Evolutionary conservation across 192 early-diverging fungal genomes (phyloP).

Genomic region (Backusella liffmaniae): DNA sequence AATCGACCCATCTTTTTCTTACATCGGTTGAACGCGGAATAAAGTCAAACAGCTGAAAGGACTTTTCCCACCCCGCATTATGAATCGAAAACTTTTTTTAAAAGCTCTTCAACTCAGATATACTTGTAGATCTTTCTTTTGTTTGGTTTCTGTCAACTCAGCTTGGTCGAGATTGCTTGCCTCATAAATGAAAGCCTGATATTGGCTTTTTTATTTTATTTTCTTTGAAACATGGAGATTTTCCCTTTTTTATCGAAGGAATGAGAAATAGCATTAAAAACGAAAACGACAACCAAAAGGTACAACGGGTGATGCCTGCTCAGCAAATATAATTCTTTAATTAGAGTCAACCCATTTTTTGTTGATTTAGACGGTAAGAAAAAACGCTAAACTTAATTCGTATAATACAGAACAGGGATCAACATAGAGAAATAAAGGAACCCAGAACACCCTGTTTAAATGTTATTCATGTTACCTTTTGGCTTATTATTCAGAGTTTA

Average conservation of each 20-base stretch:
- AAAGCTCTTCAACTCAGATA: background rate
- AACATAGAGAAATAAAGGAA: background rate
- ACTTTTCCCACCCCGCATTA: background rate
- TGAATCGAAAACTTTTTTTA: background rate
- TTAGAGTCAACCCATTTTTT: background rate
- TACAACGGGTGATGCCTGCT: background rate
- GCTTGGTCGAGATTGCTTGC: background rate
- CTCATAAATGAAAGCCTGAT: background rate
- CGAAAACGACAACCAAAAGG: too few relatives aligned
- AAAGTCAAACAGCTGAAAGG: background rate
- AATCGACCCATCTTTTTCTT: background rate
- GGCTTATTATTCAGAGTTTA: background rate
- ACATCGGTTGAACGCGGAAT: background rate
- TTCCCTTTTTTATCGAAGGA: background rate
- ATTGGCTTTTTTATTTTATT: too few relatives aligned
- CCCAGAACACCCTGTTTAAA: background rate
- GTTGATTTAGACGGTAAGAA: background rate
- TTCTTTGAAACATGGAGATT: background rate
- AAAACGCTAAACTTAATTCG: background rate
- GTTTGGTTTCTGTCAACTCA: background rate
- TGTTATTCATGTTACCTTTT: background rate
- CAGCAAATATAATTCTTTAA: background rate
- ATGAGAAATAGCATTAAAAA: background rate
- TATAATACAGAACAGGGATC: background rate
- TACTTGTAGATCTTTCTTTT: constrained; percentile 4